Evolutionary conservation across 139 green algal species (phyloP).

Genomic region (Volvox africanus): DNA sequence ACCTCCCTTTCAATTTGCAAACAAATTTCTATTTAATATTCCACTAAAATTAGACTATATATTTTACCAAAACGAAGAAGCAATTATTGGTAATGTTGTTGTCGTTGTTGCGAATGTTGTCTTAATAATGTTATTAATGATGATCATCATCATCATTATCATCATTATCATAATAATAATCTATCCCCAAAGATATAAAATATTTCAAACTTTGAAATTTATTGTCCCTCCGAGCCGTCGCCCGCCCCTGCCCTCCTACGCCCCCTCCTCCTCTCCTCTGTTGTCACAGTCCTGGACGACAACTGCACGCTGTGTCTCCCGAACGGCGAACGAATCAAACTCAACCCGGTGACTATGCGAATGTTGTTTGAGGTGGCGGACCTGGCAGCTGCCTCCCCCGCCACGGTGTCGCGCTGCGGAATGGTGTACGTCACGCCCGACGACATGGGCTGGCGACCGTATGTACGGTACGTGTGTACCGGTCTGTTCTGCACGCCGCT

Average conservation of each 20-base stretch:
- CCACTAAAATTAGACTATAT: not conserved
- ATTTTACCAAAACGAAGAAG: too few species aligned
- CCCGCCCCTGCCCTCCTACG: too few species aligned
- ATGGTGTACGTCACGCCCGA: slow-evolving; percentile 88
- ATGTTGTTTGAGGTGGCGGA: slow-evolving; percentile 91
- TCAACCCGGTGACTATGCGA: slow-evolving; percentile 81
- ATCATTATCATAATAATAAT: not conserved
- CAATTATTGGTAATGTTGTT: too few species aligned
- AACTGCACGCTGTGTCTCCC: slow-evolving; percentile 89
- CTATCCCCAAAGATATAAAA: too few species aligned
- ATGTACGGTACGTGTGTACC: slow-evolving; percentile 48
- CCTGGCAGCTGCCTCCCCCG: slow-evolving; percentile 80
- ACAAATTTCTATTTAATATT: too few species aligned
- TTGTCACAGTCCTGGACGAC: slow-evolving; percentile 77
- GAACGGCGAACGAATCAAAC: slow-evolving; percentile 90
- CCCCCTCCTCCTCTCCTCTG: not conserved
- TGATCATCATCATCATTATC: too few species aligned
- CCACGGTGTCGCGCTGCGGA: slow-evolving; percentile 82
- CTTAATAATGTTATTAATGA: too few species aligned
- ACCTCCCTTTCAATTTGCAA: too few species aligned
- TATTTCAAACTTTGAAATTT: too few species aligned
- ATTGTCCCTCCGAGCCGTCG: not conserved
- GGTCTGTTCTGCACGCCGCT: not conserved
- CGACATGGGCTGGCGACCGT: slow-evolving; percentile 74
- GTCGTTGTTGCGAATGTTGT: too few species aligned